phyloP scores from a whole-genome alignment of 805 yeast genomes.

The Vanderwaltozyma verrucispora region DNA sequence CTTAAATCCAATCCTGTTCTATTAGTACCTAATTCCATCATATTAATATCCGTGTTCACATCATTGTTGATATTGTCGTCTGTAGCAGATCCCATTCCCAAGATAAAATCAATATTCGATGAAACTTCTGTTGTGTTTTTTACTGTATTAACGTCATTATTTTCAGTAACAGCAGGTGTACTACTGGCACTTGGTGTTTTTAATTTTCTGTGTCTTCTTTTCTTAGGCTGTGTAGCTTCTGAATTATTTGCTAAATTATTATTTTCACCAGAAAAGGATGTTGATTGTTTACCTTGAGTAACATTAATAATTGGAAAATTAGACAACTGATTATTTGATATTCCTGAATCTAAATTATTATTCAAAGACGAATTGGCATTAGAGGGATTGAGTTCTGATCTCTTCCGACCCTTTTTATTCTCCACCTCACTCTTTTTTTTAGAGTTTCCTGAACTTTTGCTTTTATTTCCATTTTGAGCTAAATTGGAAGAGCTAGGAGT shows the following conservation, averaged over 20 bases:
- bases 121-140: neutral
- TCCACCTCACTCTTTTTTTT: neutral
- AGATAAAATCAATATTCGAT: too few species aligned
- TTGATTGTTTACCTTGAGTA: neutral
- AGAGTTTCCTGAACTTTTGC: neutral
- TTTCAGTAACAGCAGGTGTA: neutral
- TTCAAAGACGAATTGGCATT: neutral
- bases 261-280: conserved; percentile 1
- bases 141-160: neutral
- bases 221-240: neutral
- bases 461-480: too few species aligned
- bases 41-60: neutral
- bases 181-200: neutral
- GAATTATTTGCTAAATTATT: neutral
- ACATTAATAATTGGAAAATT: neutral
- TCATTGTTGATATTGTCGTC: neutral
- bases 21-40: neutral
- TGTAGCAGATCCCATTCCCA: too few species aligned
- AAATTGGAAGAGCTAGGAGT: too few species aligned
- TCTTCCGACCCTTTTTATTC: neutral
- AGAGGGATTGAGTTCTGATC: neutral
- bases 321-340: neutral
- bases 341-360: neutral
- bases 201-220: conserved; percentile 1
- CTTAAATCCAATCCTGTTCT: neutral